Base-by-base conservation (phyloP, 2,329 filamentous ascomycete genomes). In the Davidsoniella virescens region DNA sequence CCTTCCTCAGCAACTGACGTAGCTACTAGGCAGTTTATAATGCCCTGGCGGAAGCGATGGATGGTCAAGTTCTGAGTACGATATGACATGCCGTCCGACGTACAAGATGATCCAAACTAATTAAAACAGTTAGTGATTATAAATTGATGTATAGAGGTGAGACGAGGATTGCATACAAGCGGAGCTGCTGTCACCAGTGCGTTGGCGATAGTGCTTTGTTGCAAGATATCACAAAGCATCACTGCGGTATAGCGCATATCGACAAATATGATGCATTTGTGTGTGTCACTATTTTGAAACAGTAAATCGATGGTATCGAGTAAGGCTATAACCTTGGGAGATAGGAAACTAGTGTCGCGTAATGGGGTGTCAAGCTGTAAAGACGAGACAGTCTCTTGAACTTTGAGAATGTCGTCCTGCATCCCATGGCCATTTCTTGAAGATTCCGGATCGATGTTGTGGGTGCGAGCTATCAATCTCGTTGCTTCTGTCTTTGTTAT, bases 191-290 rank as follows among this genome's bases (percentile, higher is more conserved):
- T 70, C 53, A 92, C 66, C 53, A 80, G 69, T 0, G 68, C 66
- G 4, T 82, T 72, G 1, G 69, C 67, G 51, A 87, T 69, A 1
- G 64, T 61, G 1, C 68, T 59, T 16, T 75, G 70, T 37, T 64
- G 63, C 54, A 94, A 82, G 0, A 94, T 67, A 41, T 82, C 77
- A 1, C 74, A 68, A 1, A 98, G 67, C 14, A 93, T 64, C 16
- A 77, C 74, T 1, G 88, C 90, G 0, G 87, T 90, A 55, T 83
- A 78, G 39, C 87, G 73, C 60, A 82, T 74, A 54, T 86, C 72
- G 0, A 94, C 87, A 62, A 98, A 96, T 0, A 96, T 76, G 50
- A 98, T 94, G 59, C 87, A 94, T 16, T 80, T 79, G 25, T 72
- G 69, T 5, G 78, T 70, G 1, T 69, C 70, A 2, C 68, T 64